Base-by-base conservation (phyloP, 768 basidiomycete genomes). In the Mycena epipterygia region DNA sequence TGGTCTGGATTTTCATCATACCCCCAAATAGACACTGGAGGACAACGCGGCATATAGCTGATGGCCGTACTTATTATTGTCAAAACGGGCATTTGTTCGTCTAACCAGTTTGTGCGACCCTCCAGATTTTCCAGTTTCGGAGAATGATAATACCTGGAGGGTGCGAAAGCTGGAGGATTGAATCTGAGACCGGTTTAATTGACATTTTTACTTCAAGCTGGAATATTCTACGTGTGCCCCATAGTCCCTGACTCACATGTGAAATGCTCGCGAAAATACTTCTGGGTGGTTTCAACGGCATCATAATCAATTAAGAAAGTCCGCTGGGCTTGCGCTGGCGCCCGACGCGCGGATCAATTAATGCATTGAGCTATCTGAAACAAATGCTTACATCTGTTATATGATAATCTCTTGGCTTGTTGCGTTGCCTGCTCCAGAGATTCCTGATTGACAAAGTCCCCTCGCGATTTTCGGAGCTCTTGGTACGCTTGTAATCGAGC, bases 391-490 rank as follows among this genome's bases (percentile, higher is more conserved):
- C 64, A 66, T 30, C 70, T 16, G 1, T 39, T 12, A 35, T 66
- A 71, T 1, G 56, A 9, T 2, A 64, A 58, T 29, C 70, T 17
- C 53, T 66, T 71, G 2, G 64, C 48, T 2, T 64, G 64, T 23
- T 49, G 19, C 12, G 49, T 71, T 17, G 65, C 65, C 23, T 71
- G 70, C 55, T 71, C 70, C 33, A 71, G 21, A 1, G 70, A 71
- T 16, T 71, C 53, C 8, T 65, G 60, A 33, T 71, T 67, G 16
- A 71, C 65, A 64, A 71, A 67, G n/a, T 71, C 70, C 4, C 70
- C 70, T 2, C 70, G 59, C 0, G 65, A 21, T 37, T 67, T 71
- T 1, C 70, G 51, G 2, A 71, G 48, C 29, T 59, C 23, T 27
- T 71, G 42, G 56, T 67, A 71, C 23, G 70, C 65, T 52, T 67